Conservation (phyloP, 306 rosid genomes). For the Citrullus colocynthis region DNA sequence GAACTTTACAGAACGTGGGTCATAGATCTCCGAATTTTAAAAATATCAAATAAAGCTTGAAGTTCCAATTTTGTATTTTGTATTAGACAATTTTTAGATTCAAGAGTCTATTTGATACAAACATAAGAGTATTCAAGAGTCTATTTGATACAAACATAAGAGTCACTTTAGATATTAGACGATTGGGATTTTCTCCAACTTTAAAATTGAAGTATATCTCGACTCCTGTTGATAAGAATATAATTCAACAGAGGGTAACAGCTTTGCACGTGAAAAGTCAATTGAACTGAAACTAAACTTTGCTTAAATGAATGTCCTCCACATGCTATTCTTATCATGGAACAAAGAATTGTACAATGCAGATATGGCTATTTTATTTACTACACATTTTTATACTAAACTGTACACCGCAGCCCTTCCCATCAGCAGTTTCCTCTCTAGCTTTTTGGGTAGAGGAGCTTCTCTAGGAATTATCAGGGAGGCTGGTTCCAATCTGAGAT, state of each 20-base stretch:
- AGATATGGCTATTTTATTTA: constrained; percentile 22
- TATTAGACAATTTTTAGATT: no score
- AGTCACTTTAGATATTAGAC: no score
- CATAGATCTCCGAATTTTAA: no score
- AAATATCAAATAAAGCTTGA: no score
- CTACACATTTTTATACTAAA: constrained; percentile 19
- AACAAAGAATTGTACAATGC: constrained; percentile 19
- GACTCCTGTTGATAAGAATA: background rate
- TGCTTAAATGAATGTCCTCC: constrained; percentile 2
- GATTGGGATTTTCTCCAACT: background rate
- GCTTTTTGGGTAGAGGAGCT: constrained; percentile 8
- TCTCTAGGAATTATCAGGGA: constrained; percentile 8
- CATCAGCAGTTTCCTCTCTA: constrained; percentile 14
- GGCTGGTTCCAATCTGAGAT: background rate
- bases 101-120: no score
- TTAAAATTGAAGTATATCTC: background rate
- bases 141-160: background rate
- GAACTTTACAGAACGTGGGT: no score
- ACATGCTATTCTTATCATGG: constrained; percentile 11
- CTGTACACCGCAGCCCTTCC: constrained; percentile 52
- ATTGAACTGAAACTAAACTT: constrained; percentile 1
- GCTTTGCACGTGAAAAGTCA: background rate
- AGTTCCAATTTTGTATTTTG: no score
- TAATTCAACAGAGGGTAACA: background rate
- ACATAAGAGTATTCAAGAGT: no score